Base-by-base conservation (phyloP, 768 basidiomycete genomes). In the Pholiota microspora region DNA sequence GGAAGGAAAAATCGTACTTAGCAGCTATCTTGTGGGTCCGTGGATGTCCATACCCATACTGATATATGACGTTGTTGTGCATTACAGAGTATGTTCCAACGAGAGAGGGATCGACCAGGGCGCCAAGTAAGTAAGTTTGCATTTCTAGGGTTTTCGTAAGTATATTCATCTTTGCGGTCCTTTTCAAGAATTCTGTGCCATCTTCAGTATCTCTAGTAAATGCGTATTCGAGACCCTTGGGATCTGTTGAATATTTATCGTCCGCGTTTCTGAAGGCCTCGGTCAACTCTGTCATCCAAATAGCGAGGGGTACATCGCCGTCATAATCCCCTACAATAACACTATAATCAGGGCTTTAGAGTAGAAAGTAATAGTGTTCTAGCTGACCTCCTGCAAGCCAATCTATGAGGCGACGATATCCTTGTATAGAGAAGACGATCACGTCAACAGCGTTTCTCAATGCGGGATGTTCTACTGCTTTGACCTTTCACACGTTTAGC, bases 231-330 rank as follows among this genome's bases (percentile, higher is more conserved):
- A 89, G 52, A 6, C 69, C 67, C 0, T 42, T 32, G 1, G 86
- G 85, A 29, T 80, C 77, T 1, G 69, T 57, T 1, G 84, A 80
- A 55, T 73, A 80, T 23, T 67, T 66, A 8, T 76, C 70, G 49
- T 79, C 67, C 0, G 86, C 81, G 56, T 82, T 81, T 8, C 56
- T 58, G 66, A 91, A 91, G 2, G 55, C 28, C 4, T 62, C 24
- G 10, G 88, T 83, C n/a, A 89, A 71, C 2, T 64, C 57, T 0
- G 74, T 75, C 12, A 80, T 69, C 83, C 84, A 89, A n/a, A 85
- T 81, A 0, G 78, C 78, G 7, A 76, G 62, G 3, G 76, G 76
- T 7, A 74, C 81, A 56, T 88, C 87, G 3, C 88, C 88, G 59
- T 89, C 88, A 56, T 87, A 89, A 59, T 89, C 88, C 34, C 86